Evolutionary conservation across 2,329 filamentous ascomycete species (phyloP), one percentile per base, ranked within the genome.

Genomic region (Cladophialophora yegresii): DNA sequence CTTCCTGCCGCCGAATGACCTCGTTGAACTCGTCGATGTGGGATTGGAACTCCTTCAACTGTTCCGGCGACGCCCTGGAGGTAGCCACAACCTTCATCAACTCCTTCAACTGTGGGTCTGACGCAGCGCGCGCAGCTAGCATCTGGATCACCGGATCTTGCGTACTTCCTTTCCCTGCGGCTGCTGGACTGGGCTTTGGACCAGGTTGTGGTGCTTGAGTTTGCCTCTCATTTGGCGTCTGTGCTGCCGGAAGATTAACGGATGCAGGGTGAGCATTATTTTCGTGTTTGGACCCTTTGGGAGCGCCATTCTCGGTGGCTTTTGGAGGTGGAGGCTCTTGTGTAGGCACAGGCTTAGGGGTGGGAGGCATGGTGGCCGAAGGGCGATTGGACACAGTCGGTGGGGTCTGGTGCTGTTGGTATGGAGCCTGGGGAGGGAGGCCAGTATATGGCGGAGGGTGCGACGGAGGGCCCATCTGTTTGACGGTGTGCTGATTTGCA

Each of bases 11-110:
- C 59, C 78, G 78, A 60, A 83, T 78, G 32, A 82, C 80, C 1
- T 78, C 79, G 65, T 82, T 82, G 10, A 83, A 76, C 63, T 82
- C 80, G 66, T 83, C 80, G 58, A 83, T 82, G 67, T 83, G 80
- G 32, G 77, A 76, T 67, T 83, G 81, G 64, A 83, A 83, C 60
- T 79, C 76, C 58, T 78, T 78, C 23, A 83, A 73, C 65, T 83
- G 80, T 64, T 80, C 79, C 64, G 79, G 78, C 3, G 78, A 78
- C 12, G 81, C 81, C 67, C 80, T 77, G 62, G 79, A 82, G 5
- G 79, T 80, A 3, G 81, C 81, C 28, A 83, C 81, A 16, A 83
- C 75, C 64, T 79, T 77, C 81, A 83, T 83, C 69, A 83, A 70
- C 4, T 79, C 79, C 67, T 82, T 83, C 40, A 83, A 71, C 54